phyloP scores from a whole-genome alignment of 257 asterid species.

The Haberlea rhodopensis region DNA sequence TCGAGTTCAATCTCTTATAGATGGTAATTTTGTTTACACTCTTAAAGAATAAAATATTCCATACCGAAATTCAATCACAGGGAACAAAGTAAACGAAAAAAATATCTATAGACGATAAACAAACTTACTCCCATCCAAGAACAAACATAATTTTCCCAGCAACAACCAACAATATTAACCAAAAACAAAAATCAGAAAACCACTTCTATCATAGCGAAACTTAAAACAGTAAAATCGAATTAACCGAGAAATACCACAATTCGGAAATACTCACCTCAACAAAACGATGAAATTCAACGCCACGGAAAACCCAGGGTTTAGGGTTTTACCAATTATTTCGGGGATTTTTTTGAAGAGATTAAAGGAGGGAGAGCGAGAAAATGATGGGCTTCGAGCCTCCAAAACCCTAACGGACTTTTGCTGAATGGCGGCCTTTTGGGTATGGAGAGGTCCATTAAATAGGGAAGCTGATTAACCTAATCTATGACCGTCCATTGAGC shows the following conservation, averaged over 20 bases:
- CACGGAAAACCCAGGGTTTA: conserved; percentile 24
- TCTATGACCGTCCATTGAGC: not conserved
- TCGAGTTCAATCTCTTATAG: too few species aligned
- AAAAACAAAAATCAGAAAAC: not conserved
- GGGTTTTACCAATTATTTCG: conserved; percentile 31
- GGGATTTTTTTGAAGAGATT: conserved; percentile 12
- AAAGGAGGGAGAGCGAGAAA: too few species aligned
- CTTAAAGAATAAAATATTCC: too few species aligned
- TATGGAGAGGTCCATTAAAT: conserved; percentile 32
- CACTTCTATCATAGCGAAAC: not conserved
- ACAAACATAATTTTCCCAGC: too few species aligned
- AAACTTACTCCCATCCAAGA: too few species aligned
- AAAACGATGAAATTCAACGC: conserved; percentile 20
- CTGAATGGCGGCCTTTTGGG: conserved; percentile 34
- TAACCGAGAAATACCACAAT: too few species aligned
- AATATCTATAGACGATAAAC: too few species aligned
- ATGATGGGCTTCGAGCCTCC: too few species aligned
- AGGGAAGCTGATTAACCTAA: not conserved
- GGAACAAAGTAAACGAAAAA: too few species aligned
- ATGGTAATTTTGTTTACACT: too few species aligned
- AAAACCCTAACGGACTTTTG: conserved; percentile 42
- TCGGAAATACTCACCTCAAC: conserved; percentile 25
- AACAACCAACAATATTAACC: not conserved
- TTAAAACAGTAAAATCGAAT: too few species aligned
- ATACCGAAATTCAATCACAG: too few species aligned